Conservation (phyloP, 164 flowering plant genomes). For the Taxillus chinensis region DNA sequence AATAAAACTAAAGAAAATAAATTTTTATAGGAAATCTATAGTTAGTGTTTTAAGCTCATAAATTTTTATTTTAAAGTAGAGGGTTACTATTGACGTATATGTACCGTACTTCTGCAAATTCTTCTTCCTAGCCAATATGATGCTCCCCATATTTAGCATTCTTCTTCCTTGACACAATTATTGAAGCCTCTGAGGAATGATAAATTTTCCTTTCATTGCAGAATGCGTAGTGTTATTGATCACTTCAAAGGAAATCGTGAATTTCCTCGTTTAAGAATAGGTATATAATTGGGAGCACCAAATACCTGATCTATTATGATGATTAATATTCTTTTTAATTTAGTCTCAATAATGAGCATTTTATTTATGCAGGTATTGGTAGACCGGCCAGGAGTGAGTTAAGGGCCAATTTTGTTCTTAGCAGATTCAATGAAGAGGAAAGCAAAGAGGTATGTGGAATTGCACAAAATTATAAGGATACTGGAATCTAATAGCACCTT, state of each 20-base stretch:
- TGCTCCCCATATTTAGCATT: not conserved
- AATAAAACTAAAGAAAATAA: no score
- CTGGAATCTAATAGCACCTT: no score
- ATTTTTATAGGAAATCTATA: no score
- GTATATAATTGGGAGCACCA: slow-evolving; percentile 18
- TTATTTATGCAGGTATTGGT: slow-evolving; percentile 58
- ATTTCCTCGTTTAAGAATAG: slow-evolving; percentile 84
- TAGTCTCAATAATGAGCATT: no score
- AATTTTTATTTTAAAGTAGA: no score
- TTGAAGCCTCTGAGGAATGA: not conserved
- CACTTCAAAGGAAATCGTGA: slow-evolving; percentile 74
- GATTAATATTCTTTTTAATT: no score
- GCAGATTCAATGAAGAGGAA: slow-evolving; percentile 68
- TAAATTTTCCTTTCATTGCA: slow-evolving; percentile 14
- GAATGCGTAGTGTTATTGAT: slow-evolving; percentile 82
- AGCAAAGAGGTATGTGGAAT: slow-evolving; percentile 56
- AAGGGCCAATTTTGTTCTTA: slow-evolving; percentile 57
- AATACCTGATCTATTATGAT: not conserved
- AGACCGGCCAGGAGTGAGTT: slow-evolving; percentile 92
- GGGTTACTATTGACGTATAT: no score
- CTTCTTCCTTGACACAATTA: not conserved
- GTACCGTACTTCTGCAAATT: no score
- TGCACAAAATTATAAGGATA: no score
- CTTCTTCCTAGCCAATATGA: no score
- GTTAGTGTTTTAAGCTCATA: no score